phyloP scores from a whole-genome alignment of 345 rosid genomes.

The Chamaenerion angustifolium region DNA sequence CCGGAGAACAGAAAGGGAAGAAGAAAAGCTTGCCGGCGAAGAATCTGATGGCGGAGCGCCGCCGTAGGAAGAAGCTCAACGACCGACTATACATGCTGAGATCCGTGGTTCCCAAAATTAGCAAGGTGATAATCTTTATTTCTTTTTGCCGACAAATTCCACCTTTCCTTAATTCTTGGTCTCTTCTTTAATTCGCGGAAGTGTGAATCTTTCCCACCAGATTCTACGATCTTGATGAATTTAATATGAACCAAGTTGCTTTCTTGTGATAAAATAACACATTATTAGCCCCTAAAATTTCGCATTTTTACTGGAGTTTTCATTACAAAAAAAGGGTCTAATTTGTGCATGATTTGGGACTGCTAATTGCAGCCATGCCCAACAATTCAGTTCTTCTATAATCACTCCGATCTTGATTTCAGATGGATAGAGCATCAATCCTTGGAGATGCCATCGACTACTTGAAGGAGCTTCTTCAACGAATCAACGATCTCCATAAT shows the following conservation, averaged over 20 bases:
- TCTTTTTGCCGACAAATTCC: background rate
- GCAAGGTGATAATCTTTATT: slow-evolving; percentile 50
- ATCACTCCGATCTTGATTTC: slow-evolving; percentile 4
- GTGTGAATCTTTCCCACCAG: no score
- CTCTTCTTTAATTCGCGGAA: no score
- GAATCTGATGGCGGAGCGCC: slow-evolving; percentile 95
- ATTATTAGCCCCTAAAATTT: no score
- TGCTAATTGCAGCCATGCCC: no score
- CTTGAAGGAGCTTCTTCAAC: slow-evolving; percentile 83
- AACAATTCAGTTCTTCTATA: no score
- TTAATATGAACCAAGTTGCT: no score
- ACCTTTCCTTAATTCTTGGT: no score
- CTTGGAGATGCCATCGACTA: slow-evolving; percentile 95
- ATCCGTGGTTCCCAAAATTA: slow-evolving; percentile 95
- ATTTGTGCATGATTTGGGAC: no score
- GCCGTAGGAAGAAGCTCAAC: slow-evolving; percentile 94
- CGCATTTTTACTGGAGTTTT: no score
- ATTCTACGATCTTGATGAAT: no score
- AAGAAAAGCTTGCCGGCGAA: slow-evolving; percentile 90
- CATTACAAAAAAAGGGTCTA: no score
- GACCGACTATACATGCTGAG: slow-evolving; percentile 95
- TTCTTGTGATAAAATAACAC: no score
- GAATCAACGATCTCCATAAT: slow-evolving; percentile 81
- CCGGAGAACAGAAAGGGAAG: slow-evolving; percentile 42
- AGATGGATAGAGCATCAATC: slow-evolving; percentile 99